Percentiles rank a stretch among this genome's conserved stretches.
phyloP scores from a whole-genome alignment of 2,329 filamentous ascomycete species.

The Monilinia polystroma region DNA sequence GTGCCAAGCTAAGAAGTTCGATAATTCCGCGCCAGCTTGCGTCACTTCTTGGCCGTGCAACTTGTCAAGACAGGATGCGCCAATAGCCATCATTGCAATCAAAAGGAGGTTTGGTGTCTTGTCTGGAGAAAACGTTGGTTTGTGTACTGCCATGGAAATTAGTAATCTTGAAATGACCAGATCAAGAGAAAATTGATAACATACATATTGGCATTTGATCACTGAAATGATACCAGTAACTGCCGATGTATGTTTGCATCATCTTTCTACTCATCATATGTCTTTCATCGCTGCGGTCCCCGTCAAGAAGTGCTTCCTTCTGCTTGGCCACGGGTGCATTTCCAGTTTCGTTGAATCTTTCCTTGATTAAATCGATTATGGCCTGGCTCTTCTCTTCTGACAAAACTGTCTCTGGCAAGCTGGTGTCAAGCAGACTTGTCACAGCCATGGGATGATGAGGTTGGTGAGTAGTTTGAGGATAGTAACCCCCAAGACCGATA shows the following conservation, averaged over 20 bases:
- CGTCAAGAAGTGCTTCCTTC: slow-evolving; percentile 72
- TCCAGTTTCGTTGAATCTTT: slow-evolving; percentile 77
- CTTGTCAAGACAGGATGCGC: slow-evolving; percentile 84
- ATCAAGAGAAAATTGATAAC: slow-evolving; percentile 12
- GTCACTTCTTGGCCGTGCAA: slow-evolving; percentile 72
- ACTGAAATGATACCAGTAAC: slow-evolving; percentile 94
- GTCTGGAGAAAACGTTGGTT: slow-evolving; percentile 88
- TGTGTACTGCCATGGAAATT: slow-evolving; percentile 58
- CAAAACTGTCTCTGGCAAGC: slow-evolving; percentile 73
- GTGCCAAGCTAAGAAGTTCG: slow-evolving; percentile 89
- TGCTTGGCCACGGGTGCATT: slow-evolving; percentile 71
- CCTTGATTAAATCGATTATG: slow-evolving; percentile 76
- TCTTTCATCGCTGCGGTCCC: slow-evolving; percentile 64
- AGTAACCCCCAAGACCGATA: slow-evolving; percentile 54
- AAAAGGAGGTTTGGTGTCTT: slow-evolving; percentile 81
- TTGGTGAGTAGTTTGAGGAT: slow-evolving; percentile 48
- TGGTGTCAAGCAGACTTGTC: slow-evolving; percentile 78
- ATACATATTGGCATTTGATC: slow-evolving; percentile 79
- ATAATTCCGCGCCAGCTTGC: slow-evolving; percentile 74
- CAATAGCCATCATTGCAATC: slow-evolving; percentile 87
- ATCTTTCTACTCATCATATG: slow-evolving; percentile 81
- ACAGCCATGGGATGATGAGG: slow-evolving; percentile 86
- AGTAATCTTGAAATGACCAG: slow-evolving; percentile 20
- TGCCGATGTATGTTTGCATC: slow-evolving; percentile 93
- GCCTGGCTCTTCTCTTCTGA: slow-evolving; percentile 86